Percentiles rank a stretch among this genome's conserved stretches.
Conservation (phyloP, 2,329 filamentous ascomycete species). For the Curvularia sp. region DNA sequence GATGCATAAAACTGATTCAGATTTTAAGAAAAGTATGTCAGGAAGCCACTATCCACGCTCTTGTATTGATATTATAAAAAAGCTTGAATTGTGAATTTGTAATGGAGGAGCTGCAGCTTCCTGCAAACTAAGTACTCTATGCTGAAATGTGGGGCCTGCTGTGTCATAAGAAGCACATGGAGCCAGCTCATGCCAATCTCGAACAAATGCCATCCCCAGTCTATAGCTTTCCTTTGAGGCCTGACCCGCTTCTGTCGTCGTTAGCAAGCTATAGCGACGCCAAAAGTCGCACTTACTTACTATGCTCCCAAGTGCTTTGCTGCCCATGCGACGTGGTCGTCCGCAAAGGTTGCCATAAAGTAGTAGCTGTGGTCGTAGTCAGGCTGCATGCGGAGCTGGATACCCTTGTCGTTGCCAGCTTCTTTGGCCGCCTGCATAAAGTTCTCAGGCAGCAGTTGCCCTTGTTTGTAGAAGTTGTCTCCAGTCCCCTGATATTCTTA, state of each 20-base stretch:
- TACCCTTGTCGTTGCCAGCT: slow-evolving; percentile 70
- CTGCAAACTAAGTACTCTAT: not conserved
- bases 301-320: slow-evolving; percentile 79
- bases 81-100: not conserved
- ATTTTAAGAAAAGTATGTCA: not conserved
- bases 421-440: slow-evolving; percentile 80
- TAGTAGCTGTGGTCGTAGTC: slow-evolving; percentile 98
- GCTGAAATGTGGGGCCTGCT: not conserved
- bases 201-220: not conserved
- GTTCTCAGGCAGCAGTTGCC: slow-evolving; percentile 93
- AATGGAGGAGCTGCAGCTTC: slow-evolving; percentile 1
- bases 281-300: slow-evolving; percentile 36
- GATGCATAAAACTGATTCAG: not conserved
- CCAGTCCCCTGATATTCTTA: slow-evolving; percentile 72
- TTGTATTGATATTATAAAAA: not conserved
- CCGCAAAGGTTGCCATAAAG: slow-evolving; percentile 89
- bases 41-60: not conserved
- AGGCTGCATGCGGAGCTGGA: slow-evolving; percentile 83
- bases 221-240: slow-evolving; percentile 38
- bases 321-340: slow-evolving; percentile 90
- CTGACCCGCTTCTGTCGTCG: slow-evolving; percentile 43
- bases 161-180: not conserved
- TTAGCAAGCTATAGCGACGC: slow-evolving; percentile 30
- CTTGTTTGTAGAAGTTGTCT: slow-evolving; percentile 96
- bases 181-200: not conserved